Conservation (phyloP, 139 green algal species). For the Desmodesmus armatus region DNA sequence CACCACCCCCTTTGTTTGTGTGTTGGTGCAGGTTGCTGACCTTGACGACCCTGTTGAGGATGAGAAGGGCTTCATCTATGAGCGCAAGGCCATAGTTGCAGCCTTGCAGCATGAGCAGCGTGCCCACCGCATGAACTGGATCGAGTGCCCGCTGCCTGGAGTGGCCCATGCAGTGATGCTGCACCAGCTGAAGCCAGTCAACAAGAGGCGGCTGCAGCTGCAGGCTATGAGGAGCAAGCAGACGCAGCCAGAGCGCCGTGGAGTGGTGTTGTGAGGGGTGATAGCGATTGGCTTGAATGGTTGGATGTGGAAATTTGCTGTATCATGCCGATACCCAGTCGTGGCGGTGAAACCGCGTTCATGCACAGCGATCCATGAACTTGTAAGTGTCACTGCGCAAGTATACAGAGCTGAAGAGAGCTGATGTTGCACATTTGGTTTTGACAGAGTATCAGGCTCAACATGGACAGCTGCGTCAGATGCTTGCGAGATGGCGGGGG, state of each 20-base stretch:
- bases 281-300: too few relatives aligned
- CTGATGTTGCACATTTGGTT: too few relatives aligned
- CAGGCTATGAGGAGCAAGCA: background rate
- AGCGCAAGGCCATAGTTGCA: background rate
- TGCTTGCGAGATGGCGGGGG: slow-evolving; percentile 21
- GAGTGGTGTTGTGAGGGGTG: too few relatives aligned
- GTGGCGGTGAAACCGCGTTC: too few relatives aligned
- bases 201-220: slow-evolving; percentile 8
- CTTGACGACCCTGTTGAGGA: slow-evolving; percentile 27
- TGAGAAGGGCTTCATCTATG: slow-evolving; percentile 31
- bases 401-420: too few relatives aligned
- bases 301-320: too few relatives aligned
- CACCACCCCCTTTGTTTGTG: background rate
- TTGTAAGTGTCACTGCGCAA: too few relatives aligned
- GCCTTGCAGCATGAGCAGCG: too few relatives aligned
- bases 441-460: too few relatives aligned
- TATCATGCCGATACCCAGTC: too few relatives aligned
- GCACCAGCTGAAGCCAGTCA: background rate
- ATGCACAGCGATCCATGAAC: too few relatives aligned
- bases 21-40: slow-evolving; percentile 29
- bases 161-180: background rate
- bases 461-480: slow-evolving; percentile 15
- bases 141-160: slow-evolving; percentile 23
- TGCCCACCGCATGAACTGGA: background rate
- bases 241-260: too few relatives aligned